Percentiles rank a stretch among this genome's conserved stretches.
Conservation (phyloP, 2,329 filamentous ascomycete genomes). For the Gnomoniopsis sp. region DNA sequence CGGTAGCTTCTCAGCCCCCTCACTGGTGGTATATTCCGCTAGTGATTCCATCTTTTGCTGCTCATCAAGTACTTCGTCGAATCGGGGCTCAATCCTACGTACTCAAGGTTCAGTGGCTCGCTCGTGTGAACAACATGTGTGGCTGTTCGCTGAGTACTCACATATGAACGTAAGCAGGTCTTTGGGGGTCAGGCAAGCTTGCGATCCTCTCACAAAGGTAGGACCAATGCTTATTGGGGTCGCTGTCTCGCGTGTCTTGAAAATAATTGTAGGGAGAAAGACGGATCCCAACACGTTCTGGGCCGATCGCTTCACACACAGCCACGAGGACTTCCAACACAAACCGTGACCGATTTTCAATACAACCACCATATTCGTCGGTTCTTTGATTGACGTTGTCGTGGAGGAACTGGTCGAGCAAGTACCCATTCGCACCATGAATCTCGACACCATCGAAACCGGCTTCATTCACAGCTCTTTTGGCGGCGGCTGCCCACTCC, state of each 20-base stretch:
- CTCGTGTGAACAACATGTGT: background rate
- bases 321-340: slow-evolving; percentile 45
- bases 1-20: slow-evolving; percentile 7
- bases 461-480: slow-evolving; percentile 53
- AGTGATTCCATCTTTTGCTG: slow-evolving; percentile 39
- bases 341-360: slow-evolving; percentile 51
- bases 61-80: slow-evolving; percentile 44
- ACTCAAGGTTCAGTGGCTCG: background rate
- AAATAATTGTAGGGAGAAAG: slow-evolving; percentile 48
- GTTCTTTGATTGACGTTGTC: slow-evolving; percentile 46
- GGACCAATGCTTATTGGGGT: slow-evolving; percentile 33
- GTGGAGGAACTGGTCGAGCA: slow-evolving; percentile 59
- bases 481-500: slow-evolving; percentile 51
- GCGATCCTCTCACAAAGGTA: slow-evolving; percentile 33
- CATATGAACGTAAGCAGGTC: slow-evolving; percentile 44
- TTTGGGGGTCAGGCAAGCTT: slow-evolving; percentile 28
- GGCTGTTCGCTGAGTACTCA: slow-evolving; percentile 19
- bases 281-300: slow-evolving; percentile 52
- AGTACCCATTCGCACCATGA: slow-evolving; percentile 56
- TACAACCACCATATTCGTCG: slow-evolving; percentile 49
- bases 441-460: slow-evolving; percentile 71
- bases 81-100: slow-evolving; percentile 41
- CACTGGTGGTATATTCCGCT: slow-evolving; percentile 24
- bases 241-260: slow-evolving; percentile 23
- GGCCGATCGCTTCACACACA: slow-evolving; percentile 40